Conservation (phyloP, 108 stramenopile genomes). For the Skeletonema potamos region DNA sequence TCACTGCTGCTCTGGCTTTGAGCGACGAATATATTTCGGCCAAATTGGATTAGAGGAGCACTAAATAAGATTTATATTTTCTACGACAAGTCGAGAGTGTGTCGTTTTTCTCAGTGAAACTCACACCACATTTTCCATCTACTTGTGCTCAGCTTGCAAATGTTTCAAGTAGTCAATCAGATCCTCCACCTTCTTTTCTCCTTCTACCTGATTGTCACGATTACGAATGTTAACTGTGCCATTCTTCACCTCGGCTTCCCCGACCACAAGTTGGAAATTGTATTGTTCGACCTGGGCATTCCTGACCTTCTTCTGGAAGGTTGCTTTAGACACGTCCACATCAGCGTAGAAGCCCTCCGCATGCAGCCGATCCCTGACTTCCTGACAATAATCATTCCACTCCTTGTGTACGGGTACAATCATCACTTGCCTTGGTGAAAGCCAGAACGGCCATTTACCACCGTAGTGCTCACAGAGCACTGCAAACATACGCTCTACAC, state of each 20-base stretch:
- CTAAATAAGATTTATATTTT: not conserved
- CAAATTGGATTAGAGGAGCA: too few species aligned
- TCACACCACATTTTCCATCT: not conserved
- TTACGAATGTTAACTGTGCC: slow-evolving; percentile 93
- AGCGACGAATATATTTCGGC: not conserved
- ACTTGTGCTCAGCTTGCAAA: slow-evolving; percentile 34
- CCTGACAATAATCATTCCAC: slow-evolving; percentile 78
- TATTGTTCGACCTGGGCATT: slow-evolving; percentile 96
- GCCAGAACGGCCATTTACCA: slow-evolving; percentile 99
- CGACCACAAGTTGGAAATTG: slow-evolving; percentile 99
- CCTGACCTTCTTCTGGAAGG: slow-evolving; percentile 98
- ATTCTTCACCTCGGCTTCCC: slow-evolving; percentile 86
- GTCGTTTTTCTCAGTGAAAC: not conserved
- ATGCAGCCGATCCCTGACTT: slow-evolving; percentile 85
- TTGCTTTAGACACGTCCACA: slow-evolving; percentile 89
- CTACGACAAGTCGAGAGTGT: not conserved
- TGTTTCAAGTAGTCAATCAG: slow-evolving; percentile 76
- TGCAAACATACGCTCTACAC: slow-evolving; percentile 99
- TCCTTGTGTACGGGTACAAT: slow-evolving; percentile 94
- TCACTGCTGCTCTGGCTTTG: not conserved
- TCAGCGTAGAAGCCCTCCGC: slow-evolving; percentile 93
- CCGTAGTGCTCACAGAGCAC: slow-evolving; percentile 98
- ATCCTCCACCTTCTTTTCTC: slow-evolving; percentile 90
- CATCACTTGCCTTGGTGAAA: slow-evolving; percentile 97
- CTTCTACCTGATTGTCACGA: slow-evolving; percentile 88